A percentile compares a stretch with the other conserved stretches of the same genome.
Evolutionary conservation across 805 yeast genomes (phyloP).

Genomic region (Cyberlindnera meyerae): DNA sequence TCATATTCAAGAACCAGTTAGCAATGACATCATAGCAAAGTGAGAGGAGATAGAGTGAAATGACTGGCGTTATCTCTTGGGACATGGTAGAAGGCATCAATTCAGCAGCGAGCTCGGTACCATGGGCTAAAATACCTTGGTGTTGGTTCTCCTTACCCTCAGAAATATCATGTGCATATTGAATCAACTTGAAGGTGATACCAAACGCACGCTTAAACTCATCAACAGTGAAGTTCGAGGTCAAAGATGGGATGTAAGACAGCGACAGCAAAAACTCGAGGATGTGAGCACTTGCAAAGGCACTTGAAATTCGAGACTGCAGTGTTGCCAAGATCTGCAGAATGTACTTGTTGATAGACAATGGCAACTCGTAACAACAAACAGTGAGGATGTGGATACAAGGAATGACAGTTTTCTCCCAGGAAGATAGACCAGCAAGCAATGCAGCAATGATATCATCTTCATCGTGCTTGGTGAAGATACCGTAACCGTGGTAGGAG

Average conservation of each 20-base stretch:
- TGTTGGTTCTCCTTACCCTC: conserved; percentile 25
- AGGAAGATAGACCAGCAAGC: conserved; percentile 57
- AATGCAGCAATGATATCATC: conserved; percentile 60
- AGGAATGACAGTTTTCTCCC: conserved; percentile 77
- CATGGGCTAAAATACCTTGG: conserved; percentile 25
- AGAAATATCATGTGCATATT: conserved; percentile 55
- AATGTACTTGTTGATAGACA: conserved; percentile 62
- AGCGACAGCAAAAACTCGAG: conserved; percentile 69
- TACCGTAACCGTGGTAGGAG: conserved; percentile 44
- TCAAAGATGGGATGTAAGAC: conserved; percentile 59
- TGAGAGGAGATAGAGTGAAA: conserved; percentile 56
- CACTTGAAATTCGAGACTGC: conserved; percentile 68
- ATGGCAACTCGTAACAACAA: conserved; percentile 78
- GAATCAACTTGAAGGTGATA: conserved; percentile 74
- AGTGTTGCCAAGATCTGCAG: conserved; percentile 66
- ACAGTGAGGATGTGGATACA: conserved; percentile 70
- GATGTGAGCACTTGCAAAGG: conserved; percentile 65
- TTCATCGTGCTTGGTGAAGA: conserved; percentile 51
- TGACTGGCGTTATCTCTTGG: conserved; percentile 40
- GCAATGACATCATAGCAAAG: conserved; percentile 66
- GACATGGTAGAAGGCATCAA: conserved; percentile 48
- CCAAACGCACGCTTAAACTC: conserved; percentile 80
- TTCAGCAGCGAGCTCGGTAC: conserved; percentile 48
- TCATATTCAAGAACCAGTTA: conserved; percentile 66
- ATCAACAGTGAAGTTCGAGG: conserved; percentile 67